phyloP scores from a whole-genome alignment of 345 rosid genomes.

The Kandelia obovata region DNA sequence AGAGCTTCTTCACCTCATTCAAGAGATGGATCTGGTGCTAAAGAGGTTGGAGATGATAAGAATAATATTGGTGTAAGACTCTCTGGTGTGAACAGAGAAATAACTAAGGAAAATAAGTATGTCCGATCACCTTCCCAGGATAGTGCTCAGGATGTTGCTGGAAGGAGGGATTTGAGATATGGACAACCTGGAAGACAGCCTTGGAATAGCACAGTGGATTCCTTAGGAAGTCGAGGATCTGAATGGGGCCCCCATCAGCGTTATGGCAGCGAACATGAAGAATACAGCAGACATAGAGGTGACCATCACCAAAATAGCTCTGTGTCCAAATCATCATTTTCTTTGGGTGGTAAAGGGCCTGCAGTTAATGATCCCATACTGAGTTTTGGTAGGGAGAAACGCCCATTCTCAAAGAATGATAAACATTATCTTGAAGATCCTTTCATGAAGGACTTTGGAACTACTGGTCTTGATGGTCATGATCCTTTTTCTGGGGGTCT shows the following conservation, averaged over 20 bases:
- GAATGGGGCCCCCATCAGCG: constrained; percentile 43
- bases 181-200: constrained; percentile 60
- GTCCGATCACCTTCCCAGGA: constrained; percentile 42
- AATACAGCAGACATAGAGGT: constrained; percentile 44
- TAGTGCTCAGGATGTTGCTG: constrained; percentile 43
- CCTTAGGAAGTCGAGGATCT: constrained; percentile 43
- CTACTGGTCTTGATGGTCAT: constrained; percentile 55
- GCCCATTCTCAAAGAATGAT: constrained; percentile 52
- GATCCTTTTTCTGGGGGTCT: constrained; percentile 68
- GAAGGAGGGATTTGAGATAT: constrained; percentile 54
- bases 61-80: constrained; percentile 41
- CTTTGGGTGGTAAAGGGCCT: constrained; percentile 41
- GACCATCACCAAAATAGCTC: constrained; percentile 38
- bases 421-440: constrained; percentile 69
- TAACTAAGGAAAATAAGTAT: constrained; percentile 50
- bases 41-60: constrained; percentile 50
- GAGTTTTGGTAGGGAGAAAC: constrained; percentile 61
- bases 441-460: constrained; percentile 54
- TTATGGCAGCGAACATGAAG: constrained; percentile 54
- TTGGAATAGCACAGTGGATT: constrained; percentile 47
- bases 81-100: constrained; percentile 46
- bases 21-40: constrained; percentile 36
- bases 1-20: constrained; percentile 53
- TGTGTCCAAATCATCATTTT: constrained; percentile 41
- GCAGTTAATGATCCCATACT: constrained; percentile 44